These are phyloP conservation scores for Coniella lustricola DNA, from an alignment of 2,329 filamentous ascomycete species.

Conservation along the genomic window DNA sequence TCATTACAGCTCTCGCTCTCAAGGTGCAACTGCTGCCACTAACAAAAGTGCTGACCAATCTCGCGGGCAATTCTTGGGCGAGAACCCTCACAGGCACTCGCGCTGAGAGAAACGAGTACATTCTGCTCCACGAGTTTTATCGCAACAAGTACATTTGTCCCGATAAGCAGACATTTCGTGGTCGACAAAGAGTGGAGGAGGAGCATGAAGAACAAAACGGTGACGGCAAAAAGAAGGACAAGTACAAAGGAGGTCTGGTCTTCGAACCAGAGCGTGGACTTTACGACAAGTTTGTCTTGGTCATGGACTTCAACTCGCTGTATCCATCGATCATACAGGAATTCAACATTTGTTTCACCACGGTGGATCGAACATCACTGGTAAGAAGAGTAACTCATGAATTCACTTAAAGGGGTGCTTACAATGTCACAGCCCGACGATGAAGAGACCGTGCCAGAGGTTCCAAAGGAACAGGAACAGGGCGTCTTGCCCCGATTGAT, in stretches of 20 bases:
- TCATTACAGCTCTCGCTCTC: constrained; percentile 83
- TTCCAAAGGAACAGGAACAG: constrained; percentile 69
- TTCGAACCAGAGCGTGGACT: constrained; percentile 97
- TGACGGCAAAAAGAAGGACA: constrained; percentile 94
- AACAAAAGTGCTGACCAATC: constrained; percentile 90
- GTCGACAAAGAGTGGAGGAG: constrained; percentile 65
- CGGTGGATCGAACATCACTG: constrained; percentile 69
- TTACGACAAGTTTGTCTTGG: constrained; percentile 95
- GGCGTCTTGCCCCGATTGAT: constrained; percentile 89
- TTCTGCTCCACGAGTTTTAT: constrained; percentile 94
- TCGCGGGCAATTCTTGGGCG: constrained; percentile 97
- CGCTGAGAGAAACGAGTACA: constrained; percentile 97
- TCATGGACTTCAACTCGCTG: constrained; percentile 99
- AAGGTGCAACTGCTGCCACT: constrained; percentile 87
- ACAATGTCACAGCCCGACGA: constrained; percentile 54
- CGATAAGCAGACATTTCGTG: constrained; percentile 81
- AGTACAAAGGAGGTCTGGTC: constrained; percentile 96
- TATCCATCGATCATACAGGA: constrained; percentile 99
- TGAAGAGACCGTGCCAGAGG: constrained; percentile 82
- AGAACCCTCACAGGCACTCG: constrained; percentile 91
- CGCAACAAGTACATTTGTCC: constrained; percentile 97
- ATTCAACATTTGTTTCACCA: constrained; percentile 99
- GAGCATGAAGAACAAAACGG: constrained; percentile 63
- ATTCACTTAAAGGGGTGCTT: constrained; percentile 18
- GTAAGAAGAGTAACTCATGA: constrained; percentile 39